Conservation (phyloP, 1,284 basidiomycete genomes). For the Ganoderma resinaceum region DNA sequence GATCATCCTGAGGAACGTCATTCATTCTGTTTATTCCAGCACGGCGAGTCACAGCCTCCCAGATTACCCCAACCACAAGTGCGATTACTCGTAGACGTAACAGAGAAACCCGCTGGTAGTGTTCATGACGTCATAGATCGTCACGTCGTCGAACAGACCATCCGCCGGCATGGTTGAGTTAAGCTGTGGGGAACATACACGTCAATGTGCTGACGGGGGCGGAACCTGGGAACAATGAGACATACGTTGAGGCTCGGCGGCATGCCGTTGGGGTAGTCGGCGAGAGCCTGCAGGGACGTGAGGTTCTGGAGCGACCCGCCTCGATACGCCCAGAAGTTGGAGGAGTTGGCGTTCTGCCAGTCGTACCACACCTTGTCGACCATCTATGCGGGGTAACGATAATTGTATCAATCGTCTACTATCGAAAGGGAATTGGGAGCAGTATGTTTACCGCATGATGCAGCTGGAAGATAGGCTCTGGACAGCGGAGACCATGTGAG, state of each 20-base stretch:
- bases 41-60: not conserved
- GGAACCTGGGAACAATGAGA: not conserved
- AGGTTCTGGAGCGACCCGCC: conserved; percentile 43
- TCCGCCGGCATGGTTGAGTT: conserved; percentile 41
- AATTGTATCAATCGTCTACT: not conserved
- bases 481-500: not conserved
- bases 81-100: conserved; percentile 43
- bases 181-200: conserved; percentile 28
- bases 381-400: conserved; percentile 42
- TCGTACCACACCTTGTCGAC: conserved; percentile 49
- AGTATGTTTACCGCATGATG: conserved; percentile 44
- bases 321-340: conserved; percentile 39
- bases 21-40: not conserved
- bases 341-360: conserved; percentile 42
- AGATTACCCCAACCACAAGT: not conserved
- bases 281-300: conserved; percentile 34
- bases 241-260: conserved; percentile 41
- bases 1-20: not conserved
- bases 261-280: conserved; percentile 43
- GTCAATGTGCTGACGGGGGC: not conserved
- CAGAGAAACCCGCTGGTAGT: conserved; percentile 44
- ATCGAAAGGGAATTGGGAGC: not conserved
- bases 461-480: conserved; percentile 48
- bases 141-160: conserved; percentile 40
- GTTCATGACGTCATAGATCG: conserved; percentile 41